These are phyloP conservation scores for Trichoderma pleuroti DNA, from an alignment of 2,329 filamentous ascomycete species.

Conservation along the genomic window DNA sequence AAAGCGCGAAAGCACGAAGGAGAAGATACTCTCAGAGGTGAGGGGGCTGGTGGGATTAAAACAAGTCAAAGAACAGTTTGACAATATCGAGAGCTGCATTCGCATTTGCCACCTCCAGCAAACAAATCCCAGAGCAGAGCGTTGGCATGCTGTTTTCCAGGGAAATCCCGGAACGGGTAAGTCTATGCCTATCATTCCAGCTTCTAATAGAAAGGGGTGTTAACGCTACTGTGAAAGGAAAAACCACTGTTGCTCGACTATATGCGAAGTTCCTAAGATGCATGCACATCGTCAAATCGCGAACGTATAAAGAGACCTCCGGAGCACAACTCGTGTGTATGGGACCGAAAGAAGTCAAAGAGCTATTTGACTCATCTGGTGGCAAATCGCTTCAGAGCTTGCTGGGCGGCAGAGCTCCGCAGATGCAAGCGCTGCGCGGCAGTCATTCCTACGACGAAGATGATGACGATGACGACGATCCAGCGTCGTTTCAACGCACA, in stretches of 20 bases:
- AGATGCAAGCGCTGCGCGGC: not conserved
- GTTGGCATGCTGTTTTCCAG: not conserved
- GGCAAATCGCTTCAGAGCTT: not conserved
- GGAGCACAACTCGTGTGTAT: not conserved
- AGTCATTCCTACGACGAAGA: not conserved
- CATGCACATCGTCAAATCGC: not conserved
- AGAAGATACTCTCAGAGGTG: not conserved
- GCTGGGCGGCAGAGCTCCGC: not conserved
- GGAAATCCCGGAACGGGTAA: slow-evolving; percentile 9
- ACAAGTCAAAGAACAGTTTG: not conserved
- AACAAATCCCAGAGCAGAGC: not conserved
- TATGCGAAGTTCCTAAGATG: not conserved
- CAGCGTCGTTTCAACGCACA: not conserved
- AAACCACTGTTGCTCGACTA: not conserved
- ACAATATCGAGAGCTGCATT: not conserved
- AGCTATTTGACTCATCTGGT: not conserved
- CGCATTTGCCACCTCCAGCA: not conserved
- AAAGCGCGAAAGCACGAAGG: not conserved
- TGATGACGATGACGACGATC: not conserved
- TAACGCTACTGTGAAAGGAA: not conserved
- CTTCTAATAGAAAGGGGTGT: not conserved
- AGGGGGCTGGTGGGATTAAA: not conserved
- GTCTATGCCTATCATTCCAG: not conserved
- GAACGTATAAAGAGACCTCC: not conserved
- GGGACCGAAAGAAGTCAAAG: not conserved